Evolutionary conservation across 2,329 filamentous ascomycete genomes (phyloP), one percentile per base, ranked within the genome.

Genomic region (Penicillium sp.): DNA sequence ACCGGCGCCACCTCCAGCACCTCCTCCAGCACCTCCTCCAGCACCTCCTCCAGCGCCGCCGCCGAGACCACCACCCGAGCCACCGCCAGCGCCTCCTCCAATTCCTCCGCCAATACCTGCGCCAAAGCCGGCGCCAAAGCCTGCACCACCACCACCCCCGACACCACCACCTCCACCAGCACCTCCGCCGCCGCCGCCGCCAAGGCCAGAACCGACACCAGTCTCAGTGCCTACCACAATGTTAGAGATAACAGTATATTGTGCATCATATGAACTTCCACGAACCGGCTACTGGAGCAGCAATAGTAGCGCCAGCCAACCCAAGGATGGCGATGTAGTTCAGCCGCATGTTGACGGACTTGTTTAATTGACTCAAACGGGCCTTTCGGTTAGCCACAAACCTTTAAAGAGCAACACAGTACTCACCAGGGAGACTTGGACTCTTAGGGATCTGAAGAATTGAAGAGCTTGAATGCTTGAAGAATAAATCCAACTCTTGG

Each of bases 321-420:
- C 51, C 24, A 7, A 57, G 42, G 22, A 57, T 46, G 28, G 53
- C 48, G 24, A 59, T 35, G 44, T 51, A 53, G 33, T 50, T 46
- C 16, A 52, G 31, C 11, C 46, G 52, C 55, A 57, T 57, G 7
- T 30, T 54, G 51, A 38, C 35, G 35, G 35, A 38, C 10, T 41
- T 41, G 28, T 7, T 27, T 27, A 31, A 39, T 16, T 16, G 31
- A 10, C 30, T 35, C 31, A 31, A 38, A 16, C 7, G 20, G 16
- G 27, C 14, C 22, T 24, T 13, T 10, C 27, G 9, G 18, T 45
- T 35, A 41, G 36, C 7, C 9, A 22, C 11, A 22, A 18, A 10
- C 22, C 2, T 28, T 6, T 38, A 14, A 40, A 24, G 35, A 31
- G 13, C 10, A 44, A 13, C 13, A 13, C 4, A 7, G 2, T 24